Conservation (phyloP, 2,329 filamentous ascomycete genomes). For the Trichoderma endophyticum region DNA sequence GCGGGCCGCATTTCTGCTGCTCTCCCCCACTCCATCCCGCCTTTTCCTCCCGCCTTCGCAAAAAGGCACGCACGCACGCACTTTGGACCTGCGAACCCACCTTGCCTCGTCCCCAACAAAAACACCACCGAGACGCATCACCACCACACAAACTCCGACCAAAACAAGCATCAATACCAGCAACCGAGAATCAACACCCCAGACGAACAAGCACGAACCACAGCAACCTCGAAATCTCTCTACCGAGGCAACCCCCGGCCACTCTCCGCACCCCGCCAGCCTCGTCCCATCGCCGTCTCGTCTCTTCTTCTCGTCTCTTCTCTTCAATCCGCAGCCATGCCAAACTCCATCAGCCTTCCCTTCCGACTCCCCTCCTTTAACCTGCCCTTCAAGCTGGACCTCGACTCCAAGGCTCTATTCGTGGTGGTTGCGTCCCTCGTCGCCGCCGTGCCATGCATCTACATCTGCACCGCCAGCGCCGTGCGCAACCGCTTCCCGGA, state of each 20-base stretch:
- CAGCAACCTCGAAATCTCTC: background rate
- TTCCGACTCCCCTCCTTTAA: constrained; percentile 3
- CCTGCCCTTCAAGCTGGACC: constrained; percentile 2
- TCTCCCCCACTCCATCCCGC: background rate
- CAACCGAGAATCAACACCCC: background rate
- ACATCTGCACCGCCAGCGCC: constrained; percentile 50
- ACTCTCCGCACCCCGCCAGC: background rate
- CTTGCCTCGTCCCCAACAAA: background rate
- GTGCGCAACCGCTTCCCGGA: constrained; percentile 57
- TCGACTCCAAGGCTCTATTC: constrained; percentile 17
- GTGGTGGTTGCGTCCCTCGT: constrained; percentile 30
- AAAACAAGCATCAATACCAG: background rate
- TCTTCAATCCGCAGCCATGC: background rate
- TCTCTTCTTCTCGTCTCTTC: background rate
- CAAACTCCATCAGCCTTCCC: constrained; percentile 6
- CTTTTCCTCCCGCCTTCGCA: background rate
- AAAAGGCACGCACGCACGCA: background rate
- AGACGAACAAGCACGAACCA: background rate
- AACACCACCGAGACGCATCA: background rate
- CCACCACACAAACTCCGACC: background rate
- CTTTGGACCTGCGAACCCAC: background rate
- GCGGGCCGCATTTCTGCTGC: background rate
- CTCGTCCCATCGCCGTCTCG: background rate
- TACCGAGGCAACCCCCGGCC: background rate
- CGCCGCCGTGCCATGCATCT: constrained; percentile 47